Base-by-base conservation (phyloP, 2,329 filamentous ascomycete genomes). In the Zopfia rhizophila region DNA sequence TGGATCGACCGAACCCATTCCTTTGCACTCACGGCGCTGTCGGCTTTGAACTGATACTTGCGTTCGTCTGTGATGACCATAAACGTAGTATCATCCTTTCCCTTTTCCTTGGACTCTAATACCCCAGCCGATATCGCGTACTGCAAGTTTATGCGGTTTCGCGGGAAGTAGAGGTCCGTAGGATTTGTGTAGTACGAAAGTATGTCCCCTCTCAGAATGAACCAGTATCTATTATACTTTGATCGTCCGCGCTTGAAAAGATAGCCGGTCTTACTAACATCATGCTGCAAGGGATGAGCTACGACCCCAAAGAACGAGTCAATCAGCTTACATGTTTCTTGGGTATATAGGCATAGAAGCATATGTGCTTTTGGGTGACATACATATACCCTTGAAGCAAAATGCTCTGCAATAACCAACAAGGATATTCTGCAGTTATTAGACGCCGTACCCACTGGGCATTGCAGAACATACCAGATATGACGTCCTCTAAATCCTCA, bases 1-100 rank as follows among this genome's bases (percentile, higher is more conserved):
- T 97, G 93, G 18, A 99, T 78, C 40, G 89, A 86, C 72, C 94
- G 94, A 32, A 97, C 92, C 94, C 94, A 99, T 76, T 97, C 94
- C 69, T 91, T 94, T 8, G 94, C 94, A 66, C 90, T 96, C 3
- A 86, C 82, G 1, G 84, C 80, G 66, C 90, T 97, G 68, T 99
- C 94, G 25, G 93, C 94, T 63, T 85, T 86, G 76, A 97, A 95
- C 61, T 91, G 82, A 72, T 94, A 96, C 1, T 85, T 91, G 42
- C 91, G 83, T 52, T 92, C 84, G 65, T 92, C 84, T 0, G 91
- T 97, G 6, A 86, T 87, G 30, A 97, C 85, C 5, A 86, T 83
- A 64, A 97, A 97, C 55, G 88, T 83, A 13, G 86, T 79, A 18
- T 82, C 82, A 7, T 96, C 91, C 63, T 89, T 90, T 37, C 70